Percentiles rank a stretch among this genome's conserved stretches.
phyloP scores from a whole-genome alignment of 305 asterid genomes.

The Stenogyne calaminthoides region DNA sequence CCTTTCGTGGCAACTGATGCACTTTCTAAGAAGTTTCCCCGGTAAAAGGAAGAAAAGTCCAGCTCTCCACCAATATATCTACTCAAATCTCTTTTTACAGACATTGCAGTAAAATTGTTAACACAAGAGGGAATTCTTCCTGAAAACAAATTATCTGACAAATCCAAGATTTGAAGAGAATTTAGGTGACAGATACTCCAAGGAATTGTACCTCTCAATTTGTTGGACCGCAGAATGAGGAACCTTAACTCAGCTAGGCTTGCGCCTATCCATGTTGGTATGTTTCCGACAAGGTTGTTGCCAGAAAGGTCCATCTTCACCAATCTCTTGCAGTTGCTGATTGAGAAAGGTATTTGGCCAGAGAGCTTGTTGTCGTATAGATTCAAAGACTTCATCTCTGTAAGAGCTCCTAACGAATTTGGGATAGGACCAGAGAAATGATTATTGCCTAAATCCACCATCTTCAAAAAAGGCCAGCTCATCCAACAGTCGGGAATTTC shows the following conservation, averaged over 20 bases:
- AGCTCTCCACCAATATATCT: neutral
- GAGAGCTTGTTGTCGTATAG: neutral
- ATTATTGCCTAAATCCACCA: slow-evolving; percentile 33
- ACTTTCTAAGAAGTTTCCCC: slow-evolving; percentile 28
- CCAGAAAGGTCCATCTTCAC: slow-evolving; percentile 26
- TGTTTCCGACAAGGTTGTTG: slow-evolving; percentile 6
- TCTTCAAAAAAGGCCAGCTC: neutral
- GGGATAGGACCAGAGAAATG: slow-evolving; percentile 10
- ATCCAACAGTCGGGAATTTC: slow-evolving; percentile 28
- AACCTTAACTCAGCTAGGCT: too few species aligned
- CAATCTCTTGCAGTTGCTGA: slow-evolving; percentile 10
- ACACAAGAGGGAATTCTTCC: slow-evolving; percentile 32
- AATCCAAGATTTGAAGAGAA: slow-evolving; percentile 43
- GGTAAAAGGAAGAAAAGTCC: neutral
- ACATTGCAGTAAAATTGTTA: slow-evolving; percentile 27
- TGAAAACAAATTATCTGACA: slow-evolving; percentile 31
- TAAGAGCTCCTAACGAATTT: too few species aligned
- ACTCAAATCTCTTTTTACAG: neutral
- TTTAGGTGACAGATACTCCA: slow-evolving; percentile 16
- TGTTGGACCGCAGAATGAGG: neutral
- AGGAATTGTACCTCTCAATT: slow-evolving; percentile 33
- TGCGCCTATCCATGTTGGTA: too few species aligned
- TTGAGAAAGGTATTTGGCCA: slow-evolving; percentile 21
- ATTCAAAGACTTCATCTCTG: too few species aligned
- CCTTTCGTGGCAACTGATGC: slow-evolving; percentile 37